These are phyloP conservation scores for Ganoderma multipileum DNA, from an alignment of 1,284 basidiomycete species.

Conservation along the genomic window DNA sequence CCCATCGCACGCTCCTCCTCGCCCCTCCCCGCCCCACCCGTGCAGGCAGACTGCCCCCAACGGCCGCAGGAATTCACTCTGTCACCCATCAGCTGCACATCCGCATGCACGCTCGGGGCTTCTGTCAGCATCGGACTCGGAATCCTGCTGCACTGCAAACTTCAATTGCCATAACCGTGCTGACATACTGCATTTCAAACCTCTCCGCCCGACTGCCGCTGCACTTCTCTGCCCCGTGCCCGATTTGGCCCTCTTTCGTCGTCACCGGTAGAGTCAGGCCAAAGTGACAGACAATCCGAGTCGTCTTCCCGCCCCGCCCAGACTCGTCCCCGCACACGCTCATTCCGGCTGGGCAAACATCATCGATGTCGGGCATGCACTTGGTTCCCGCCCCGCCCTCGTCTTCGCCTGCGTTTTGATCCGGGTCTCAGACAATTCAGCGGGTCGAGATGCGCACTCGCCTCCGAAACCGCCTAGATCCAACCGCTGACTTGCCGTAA, in stretches of 20 bases:
- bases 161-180: conserved; percentile 13
- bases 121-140: conserved; percentile 16
- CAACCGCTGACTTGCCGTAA: not conserved
- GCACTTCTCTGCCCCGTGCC: conserved; percentile 11
- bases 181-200: conserved; percentile 14
- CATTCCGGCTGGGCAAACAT: not conserved
- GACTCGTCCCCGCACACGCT: not conserved
- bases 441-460: not conserved
- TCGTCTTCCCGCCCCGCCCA: not conserved
- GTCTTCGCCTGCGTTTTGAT: not conserved
- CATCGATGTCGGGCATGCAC: not conserved
- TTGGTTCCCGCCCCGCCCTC: not conserved
- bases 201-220: conserved; percentile 2
- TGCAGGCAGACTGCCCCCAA: not conserved
- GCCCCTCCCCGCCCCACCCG: not conserved
- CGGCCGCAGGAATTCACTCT: conserved; percentile 13
- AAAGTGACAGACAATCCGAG: not conserved
- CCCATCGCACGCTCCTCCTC: not conserved
- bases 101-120: not conserved
- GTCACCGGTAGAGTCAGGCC: not conserved
- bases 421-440: conserved; percentile 4
- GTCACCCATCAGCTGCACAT: conserved; percentile 13
- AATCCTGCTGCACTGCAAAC: not conserved
- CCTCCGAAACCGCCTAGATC: not conserved
- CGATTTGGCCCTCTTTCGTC: conserved; percentile 13